Evolutionary conservation across 495 filamentous ascomycete genomes (phyloP), one percentile per base, ranked within the genome.

Genomic region (Hypoxylon perforatum): DNA sequence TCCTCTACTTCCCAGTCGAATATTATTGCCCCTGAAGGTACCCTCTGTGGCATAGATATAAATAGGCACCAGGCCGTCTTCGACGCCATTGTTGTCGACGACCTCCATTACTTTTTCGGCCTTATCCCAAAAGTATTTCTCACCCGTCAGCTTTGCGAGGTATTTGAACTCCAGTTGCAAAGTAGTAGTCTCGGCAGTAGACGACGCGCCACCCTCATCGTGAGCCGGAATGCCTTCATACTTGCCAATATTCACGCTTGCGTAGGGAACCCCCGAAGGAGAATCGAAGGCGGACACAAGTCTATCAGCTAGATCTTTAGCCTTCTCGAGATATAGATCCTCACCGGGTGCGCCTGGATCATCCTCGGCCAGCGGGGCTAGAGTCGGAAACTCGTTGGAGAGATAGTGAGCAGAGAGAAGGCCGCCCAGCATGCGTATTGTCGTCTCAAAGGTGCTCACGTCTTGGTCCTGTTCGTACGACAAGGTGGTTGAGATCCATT

Each of bases 111-210:
- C 93, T 63, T 90, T 92, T 77, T 98, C 96, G 12, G 90, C 93
- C 66, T 88, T 87, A 46, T 89, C 86, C 95, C 95, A 99, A 70
- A 93, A 97, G 55, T 91, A 84, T 12, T 88, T 87, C 76, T 99
- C 95, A 15, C 95, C 96, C 0, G 93, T 98, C 58, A 99, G 81
- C 73, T 96, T 96, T 45, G 95, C 91, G 17, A 99, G 84, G 71
- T 99, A 99, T 71, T 99, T 99, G 84, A 97, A 91, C 77, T 99
- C 95, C 11, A 99, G 85, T 78, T 99, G 95, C 44, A 98, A 73
- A 3, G 91, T 94, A 1, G 93, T 91, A 1, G 96, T 91, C 79
- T 98, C 96, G 8, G 95, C 92, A 0, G 94, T 97, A 2, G 93
- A 96, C 0, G 94, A 95, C 4, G 96, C 92, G 5, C 96, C 95